Evolutionary conservation across 1,139 yeast species (phyloP), one percentile per base, ranked within the genome.

Genomic region (Pneumocystis jirovecii): DNA sequence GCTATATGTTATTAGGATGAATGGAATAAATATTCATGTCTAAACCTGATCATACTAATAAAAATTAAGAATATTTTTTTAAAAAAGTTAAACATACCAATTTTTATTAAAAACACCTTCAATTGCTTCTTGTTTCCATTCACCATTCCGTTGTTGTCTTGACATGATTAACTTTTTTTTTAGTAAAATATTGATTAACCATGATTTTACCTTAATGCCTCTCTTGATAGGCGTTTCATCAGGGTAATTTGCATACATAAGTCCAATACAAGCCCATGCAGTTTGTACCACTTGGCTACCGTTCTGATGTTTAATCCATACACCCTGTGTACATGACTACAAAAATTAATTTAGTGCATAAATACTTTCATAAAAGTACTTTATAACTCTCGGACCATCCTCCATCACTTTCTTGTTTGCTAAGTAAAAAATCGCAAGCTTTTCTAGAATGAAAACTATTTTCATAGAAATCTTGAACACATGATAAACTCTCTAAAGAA

Each of bases 91-190:
- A 10, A 34, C 69, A 42, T 64, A 71, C 72, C 84, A 82, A 2
- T 89, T 85, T 73, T 93, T 97, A 74, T 95, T 95, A 79, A 95
- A 95, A 0, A 93, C 97, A 63, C 99, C 99, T 75, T 93, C 97
- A 34, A 88, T 84, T 64, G 84, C 87, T 73, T 93, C 96, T 73
- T 82, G 86, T 66, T 81, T 79, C 89, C 95, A 95, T 70, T 89
- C 95, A 0, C 99, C 99, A 39, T 85, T 83, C 0, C 79, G 73
- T 61, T 80, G 74, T 74, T 95, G 98, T 69, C 90, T 79, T 1
- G 77, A 72, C 80, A 89, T 83, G 65, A 95, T 73, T 62, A 89
- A 77, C 64, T 60, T 29, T 37, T 44, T 61, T 21, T 31, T 44
- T 19, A n/a, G 1, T 10, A 39, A 21, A n/a, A 39, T 21, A 25